These are phyloP conservation scores for Pelargonium citronellum DNA, from an alignment of 441 rosid species.

Conservation along the genomic window DNA sequence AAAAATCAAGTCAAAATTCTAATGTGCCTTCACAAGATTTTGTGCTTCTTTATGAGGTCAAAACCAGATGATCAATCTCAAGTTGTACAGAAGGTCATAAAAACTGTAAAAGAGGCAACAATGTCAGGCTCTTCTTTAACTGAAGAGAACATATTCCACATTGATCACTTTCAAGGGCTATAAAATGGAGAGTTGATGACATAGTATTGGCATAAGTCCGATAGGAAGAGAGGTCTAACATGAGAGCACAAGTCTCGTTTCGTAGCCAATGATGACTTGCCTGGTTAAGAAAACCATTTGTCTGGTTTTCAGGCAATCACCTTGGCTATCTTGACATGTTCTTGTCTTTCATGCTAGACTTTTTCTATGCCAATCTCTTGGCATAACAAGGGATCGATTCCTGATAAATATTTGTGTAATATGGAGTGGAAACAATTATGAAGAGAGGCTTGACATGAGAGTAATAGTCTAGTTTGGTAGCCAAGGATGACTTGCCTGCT, in stretches of 20 bases:
- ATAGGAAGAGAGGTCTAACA: slow-evolving; percentile 2
- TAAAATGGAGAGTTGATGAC: background rate
- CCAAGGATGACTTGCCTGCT: slow-evolving; percentile 9
- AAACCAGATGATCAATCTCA: background rate
- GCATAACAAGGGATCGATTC: too few relatives aligned
- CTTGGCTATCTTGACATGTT: background rate
- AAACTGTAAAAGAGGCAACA: too few relatives aligned
- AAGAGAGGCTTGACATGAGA: slow-evolving; percentile 3
- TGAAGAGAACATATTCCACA: background rate
- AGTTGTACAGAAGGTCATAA: too few relatives aligned
- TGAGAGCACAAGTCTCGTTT: background rate
- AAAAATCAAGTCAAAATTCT: background rate
- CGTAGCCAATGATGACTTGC: slow-evolving; percentile 4
- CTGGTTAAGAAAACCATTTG: background rate
- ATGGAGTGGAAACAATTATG: background rate
- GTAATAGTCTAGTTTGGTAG: background rate
- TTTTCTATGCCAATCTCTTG: background rate
- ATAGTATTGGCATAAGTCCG: background rate
- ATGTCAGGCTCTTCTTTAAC: too few relatives aligned
- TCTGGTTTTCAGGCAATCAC: background rate
- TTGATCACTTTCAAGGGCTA: too few relatives aligned
- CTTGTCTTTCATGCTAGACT: background rate
- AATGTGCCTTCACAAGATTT: background rate
- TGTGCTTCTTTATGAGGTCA: background rate
- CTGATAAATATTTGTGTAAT: too few relatives aligned